phyloP scores from a whole-genome alignment of 2,329 filamentous ascomycete species.

The Calonectria ilicicola region DNA sequence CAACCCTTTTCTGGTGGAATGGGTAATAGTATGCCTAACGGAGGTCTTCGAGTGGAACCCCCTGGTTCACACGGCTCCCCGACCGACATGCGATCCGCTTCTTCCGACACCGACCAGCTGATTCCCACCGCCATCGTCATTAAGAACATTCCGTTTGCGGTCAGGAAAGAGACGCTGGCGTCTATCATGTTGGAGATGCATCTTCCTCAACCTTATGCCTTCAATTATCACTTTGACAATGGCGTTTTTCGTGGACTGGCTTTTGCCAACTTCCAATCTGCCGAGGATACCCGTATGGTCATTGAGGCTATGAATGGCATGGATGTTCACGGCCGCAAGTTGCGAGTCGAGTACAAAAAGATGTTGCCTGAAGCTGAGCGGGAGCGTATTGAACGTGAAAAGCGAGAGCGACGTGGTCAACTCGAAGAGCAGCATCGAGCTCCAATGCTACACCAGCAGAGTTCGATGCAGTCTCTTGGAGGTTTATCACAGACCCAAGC shows the following conservation, averaged over 20 bases:
- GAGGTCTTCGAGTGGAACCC: conserved; percentile 58
- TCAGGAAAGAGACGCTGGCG: conserved; percentile 95
- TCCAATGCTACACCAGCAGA: conserved; percentile 82
- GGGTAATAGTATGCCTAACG: conserved; percentile 52
- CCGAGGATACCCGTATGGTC: conserved; percentile 91
- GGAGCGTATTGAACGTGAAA: conserved; percentile 96
- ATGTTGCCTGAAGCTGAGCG: conserved; percentile 96
- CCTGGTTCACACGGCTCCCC: conserved; percentile 55
- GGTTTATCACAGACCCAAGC: conserved; percentile 74
- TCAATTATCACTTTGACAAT: conserved; percentile 99
- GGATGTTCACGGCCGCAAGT: conserved; percentile 92
- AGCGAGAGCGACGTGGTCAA: conserved; percentile 94
- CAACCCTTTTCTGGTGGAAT: conserved; percentile 51
- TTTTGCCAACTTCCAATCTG: conserved; percentile 97
- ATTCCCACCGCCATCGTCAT: conserved; percentile 99
- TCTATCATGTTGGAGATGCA: conserved; percentile 94
- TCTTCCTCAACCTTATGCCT: conserved; percentile 94
- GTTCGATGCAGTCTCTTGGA: conserved; percentile 84
- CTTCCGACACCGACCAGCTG: conserved; percentile 80
- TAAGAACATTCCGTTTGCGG: conserved; percentile 99
- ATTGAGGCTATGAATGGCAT: conserved; percentile 96
- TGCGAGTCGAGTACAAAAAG: conserved; percentile 99
- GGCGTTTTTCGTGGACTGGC: conserved; percentile 96
- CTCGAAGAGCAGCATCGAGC: conserved; percentile 95
- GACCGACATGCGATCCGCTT: conserved; percentile 55